Evolutionary conservation across 805 yeast genomes (phyloP), one percentile per base, ranked within the genome.

Genomic region (Schwanniomyces pseudopolymorphus): DNA sequence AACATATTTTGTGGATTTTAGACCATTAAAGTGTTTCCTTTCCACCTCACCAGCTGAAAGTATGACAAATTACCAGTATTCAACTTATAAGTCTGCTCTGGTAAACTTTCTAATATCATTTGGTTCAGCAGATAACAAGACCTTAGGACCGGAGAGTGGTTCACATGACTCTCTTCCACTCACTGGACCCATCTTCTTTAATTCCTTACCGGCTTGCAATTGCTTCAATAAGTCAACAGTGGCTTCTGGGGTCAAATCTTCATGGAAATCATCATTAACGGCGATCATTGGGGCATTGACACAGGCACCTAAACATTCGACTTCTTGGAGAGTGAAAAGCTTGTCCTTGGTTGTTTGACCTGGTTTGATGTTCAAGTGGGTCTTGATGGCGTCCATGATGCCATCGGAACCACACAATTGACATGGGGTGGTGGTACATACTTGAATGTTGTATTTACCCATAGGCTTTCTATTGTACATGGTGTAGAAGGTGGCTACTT

Each of bases 281-380:
- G 88, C 95, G 45, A 89, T 74, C 89, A 88, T 88, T 44, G 96
- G 96, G 6, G 87, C 96, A 66, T 88, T 88, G 42, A 88, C 90
- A 75, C 96, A 88, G 3, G 96, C 96, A 48, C 96, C 96, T 42
- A 87, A 79, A 70, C 96, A 88, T 70, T 88, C 96, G 52, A 88
- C 96, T 67, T 88, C 96, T 59, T 87, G 88, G 52, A 88, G 70
- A 14, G 95, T 86, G 75, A 88, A 88, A 54, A 84, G 67, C 31
- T 82, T 82, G 69, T 89, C 95, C 11, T 69, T 61, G 26, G 92
- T 85, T 43, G 91, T 87, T 64, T 87, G 83, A 51, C 94, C 94
- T 7, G 90, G 88, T 63, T 81, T 75, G 62, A 86, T 72, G 47
- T 79, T 73, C 52, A 88, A 75, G 57, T 80, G 79, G 35, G 71